Evolutionary conservation across 2,329 filamentous ascomycete genomes (phyloP), one percentile per base, ranked within the genome.

Genomic region (Diplodia seriata): DNA sequence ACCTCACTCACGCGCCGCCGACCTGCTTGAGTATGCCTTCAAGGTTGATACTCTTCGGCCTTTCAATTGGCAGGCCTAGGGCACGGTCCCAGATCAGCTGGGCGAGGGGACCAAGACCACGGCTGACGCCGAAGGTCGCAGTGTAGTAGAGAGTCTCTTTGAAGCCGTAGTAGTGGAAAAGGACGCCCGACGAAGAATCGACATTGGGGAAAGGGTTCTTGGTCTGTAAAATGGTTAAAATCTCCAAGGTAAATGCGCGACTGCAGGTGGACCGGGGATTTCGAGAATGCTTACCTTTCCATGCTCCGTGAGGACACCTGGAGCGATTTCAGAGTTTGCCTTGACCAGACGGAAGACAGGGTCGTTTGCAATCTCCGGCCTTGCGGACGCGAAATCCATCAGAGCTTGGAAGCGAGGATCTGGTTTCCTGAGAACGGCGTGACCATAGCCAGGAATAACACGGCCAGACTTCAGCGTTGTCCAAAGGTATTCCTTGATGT

Each of bases 141-240:
- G 88, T 90, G 84, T 98, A 99, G 85, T 98, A 99, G 12, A 98
- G 86, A 0, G 94, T 97, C 84, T 98, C 93, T 79, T 92, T 91
- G 89, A 99, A 97, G 68, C 94, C 95, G 79, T 97, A 99, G 84
- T 98, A 93, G 82, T 98, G 90, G 88, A 99, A 98, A 59, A 99
- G 86, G 6, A 98, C 94, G 71, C 95, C 95, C 0, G 93, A 97
- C 71, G 89, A 90, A 57, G 91, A 93, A 81, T 99, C 95, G 70
- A 99, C 95, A 79, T 99, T 99, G 71, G 95, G 95, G 82, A 94
- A 97, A 1, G 95, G 93, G 83, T 97, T 97, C 86, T 97, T 97
- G 73, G 93, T 97, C 90, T 86, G 66, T 23, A 2, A 57, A 31
- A n/a, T 36, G 23, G 43, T 61, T 36, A 67, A 68, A 70, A n/a